These are phyloP conservation scores for Hypocrella siamensis DNA, from an alignment of 2,329 filamentous ascomycete genomes.

Conservation along the genomic window DNA sequence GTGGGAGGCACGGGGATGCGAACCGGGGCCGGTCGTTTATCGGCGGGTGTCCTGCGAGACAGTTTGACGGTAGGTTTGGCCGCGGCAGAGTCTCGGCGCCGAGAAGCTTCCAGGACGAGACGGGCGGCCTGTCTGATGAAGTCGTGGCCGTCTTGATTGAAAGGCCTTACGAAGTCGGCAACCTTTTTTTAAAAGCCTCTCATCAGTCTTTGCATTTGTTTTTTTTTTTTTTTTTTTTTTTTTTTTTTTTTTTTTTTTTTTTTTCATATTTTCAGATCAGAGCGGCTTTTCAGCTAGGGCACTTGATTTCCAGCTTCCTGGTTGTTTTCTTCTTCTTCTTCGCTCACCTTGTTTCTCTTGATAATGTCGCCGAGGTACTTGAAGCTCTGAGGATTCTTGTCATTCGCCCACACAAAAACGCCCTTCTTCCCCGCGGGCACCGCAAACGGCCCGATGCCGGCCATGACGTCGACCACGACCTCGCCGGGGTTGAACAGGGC, in stretches of 20 bases:
- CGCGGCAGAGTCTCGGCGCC: conserved; percentile 35
- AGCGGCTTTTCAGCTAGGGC: too few species aligned
- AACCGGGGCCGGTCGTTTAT: conserved; percentile 18
- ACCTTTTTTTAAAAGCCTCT: too few species aligned
- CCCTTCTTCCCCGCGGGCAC: conserved; percentile 78
- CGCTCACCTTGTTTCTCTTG: conserved; percentile 58
- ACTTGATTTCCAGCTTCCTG: too few species aligned
- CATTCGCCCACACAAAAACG: conserved; percentile 92
- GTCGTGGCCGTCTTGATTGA: conserved; percentile 64
- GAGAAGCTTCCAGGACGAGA: conserved; percentile 35
- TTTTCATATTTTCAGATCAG: too few species aligned
- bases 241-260: background rate
- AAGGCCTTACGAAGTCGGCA: conserved; percentile 55
- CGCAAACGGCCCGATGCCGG: conserved; percentile 89
- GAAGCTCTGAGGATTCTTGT: conserved; percentile 85
- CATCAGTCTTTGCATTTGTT: too few species aligned
- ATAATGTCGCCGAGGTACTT: conserved; percentile 56
- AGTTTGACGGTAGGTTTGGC: conserved; percentile 26
- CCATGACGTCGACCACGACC: conserved; percentile 93
- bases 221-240: background rate
- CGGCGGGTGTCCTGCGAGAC: conserved; percentile 21
- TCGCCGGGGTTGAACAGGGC: conserved; percentile 66
- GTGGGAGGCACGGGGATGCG: conserved; percentile 48
- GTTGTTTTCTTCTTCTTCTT: background rate
- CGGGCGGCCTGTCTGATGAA: conserved; percentile 65